Evolutionary conservation across 2,329 filamentous ascomycete species (phyloP).

Genomic region (Cordyceps pruinosa): DNA sequence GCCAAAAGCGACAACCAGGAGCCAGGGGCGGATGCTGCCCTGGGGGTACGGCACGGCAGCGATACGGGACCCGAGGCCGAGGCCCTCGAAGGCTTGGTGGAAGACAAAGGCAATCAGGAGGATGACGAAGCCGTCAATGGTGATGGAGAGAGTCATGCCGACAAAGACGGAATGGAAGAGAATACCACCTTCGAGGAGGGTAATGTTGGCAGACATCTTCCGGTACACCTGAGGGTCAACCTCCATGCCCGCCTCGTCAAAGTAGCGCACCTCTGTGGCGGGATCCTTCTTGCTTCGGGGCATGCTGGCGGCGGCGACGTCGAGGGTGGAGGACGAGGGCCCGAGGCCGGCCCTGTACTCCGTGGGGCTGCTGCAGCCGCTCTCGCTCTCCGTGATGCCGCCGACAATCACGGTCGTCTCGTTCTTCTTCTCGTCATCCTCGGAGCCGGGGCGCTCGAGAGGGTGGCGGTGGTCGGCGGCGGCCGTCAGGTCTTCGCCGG

Average conservation of each 20-base stretch:
- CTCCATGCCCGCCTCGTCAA: conserved; percentile 36
- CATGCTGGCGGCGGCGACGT: background rate
- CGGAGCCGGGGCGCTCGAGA: background rate
- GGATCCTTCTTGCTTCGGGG: conserved; percentile 11
- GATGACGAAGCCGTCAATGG: conserved; percentile 58
- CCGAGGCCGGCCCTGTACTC: background rate
- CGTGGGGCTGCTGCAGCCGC: background rate
- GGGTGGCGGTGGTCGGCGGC: conserved; percentile 11
- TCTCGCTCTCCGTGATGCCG: conserved; percentile 33
- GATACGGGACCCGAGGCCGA: conserved; percentile 64
- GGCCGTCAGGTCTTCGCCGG: conserved; percentile 25
- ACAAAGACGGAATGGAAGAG: conserved; percentile 74
- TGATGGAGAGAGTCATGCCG: conserved; percentile 65
- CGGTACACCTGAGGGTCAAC: conserved; percentile 44
- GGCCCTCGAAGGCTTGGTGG: conserved; percentile 63
- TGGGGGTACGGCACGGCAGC: conserved; percentile 56
- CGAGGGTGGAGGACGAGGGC: background rate
- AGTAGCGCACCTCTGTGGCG: background rate
- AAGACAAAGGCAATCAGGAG: conserved; percentile 64
- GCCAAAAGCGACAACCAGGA: conserved; percentile 55
- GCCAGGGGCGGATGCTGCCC: conserved; percentile 51
- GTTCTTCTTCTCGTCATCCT: conserved; percentile 16
- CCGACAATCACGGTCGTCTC: conserved; percentile 17
- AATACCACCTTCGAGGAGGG: conserved; percentile 69
- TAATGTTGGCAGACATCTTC: conserved; percentile 64